Percentiles rank a stretch among this genome's conserved stretches.
phyloP scores from a whole-genome alignment of 495 filamentous ascomycete species.

The Xylaria acuta region DNA sequence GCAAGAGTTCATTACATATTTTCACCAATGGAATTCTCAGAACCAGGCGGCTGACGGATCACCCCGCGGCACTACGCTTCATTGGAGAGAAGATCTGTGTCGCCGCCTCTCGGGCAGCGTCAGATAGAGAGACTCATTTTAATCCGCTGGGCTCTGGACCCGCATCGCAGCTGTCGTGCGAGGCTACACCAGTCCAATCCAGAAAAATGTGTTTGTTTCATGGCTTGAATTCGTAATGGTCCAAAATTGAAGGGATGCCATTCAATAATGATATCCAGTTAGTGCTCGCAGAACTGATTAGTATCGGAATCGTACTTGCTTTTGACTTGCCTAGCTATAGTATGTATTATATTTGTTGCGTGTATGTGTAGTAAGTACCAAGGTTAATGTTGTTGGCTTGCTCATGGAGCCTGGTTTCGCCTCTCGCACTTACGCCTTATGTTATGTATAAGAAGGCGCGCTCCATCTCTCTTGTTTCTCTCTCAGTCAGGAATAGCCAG shows the following conservation, averaged over 20 bases:
- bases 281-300: background rate
- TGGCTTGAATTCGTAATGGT: background rate
- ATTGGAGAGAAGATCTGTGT: background rate
- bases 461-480: background rate
- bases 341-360: background rate
- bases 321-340: background rate
- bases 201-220: background rate
- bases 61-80: background rate
- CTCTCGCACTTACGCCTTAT: background rate
- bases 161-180: constrained; percentile 14
- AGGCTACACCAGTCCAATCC: constrained; percentile 12
- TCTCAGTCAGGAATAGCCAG: background rate
- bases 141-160: background rate
- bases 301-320: background rate
- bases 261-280: background rate
- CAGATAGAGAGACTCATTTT: background rate
- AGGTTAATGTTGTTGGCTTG: background rate
- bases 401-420: background rate
- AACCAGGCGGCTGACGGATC: background rate
- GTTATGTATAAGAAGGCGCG: background rate
- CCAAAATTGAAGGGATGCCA: background rate
- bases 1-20: background rate
- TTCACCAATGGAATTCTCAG: constrained; percentile 1
- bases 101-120: background rate
- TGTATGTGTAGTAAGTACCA: background rate